A percentile compares a stretch with the other conserved stretches of the same genome.
These are phyloP conservation scores for Ocimum tenuiflorum DNA, from an alignment of 257 asterid species.

Conservation along the genomic window DNA sequence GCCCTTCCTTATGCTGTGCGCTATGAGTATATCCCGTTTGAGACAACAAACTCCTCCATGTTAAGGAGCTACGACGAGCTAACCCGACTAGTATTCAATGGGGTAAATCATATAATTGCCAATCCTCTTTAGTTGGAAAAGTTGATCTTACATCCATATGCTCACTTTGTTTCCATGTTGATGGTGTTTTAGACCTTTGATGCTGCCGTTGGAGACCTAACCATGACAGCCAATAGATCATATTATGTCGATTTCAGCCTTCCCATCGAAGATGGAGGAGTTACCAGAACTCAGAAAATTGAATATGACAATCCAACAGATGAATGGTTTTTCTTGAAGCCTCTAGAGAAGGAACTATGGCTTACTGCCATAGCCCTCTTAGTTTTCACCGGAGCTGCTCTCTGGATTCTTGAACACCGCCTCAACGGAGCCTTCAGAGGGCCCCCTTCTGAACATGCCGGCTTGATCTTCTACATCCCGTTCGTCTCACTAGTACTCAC, in stretches of 20 bases:
- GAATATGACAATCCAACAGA: neutral
- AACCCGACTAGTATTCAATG: constrained; percentile 13
- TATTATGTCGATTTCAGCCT: constrained; percentile 37
- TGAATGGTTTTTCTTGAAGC: constrained; percentile 33
- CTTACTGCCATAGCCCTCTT: constrained; percentile 26
- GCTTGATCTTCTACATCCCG: constrained; percentile 38
- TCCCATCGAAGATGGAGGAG: constrained; percentile 37
- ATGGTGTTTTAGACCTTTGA: constrained; percentile 23
- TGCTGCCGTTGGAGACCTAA: constrained; percentile 42
- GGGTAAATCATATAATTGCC: constrained; percentile 5
- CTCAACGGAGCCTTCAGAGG: constrained; percentile 35
- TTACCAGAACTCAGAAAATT: neutral
- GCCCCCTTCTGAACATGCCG: constrained; percentile 32
- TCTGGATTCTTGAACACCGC: constrained; percentile 45
- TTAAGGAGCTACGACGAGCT: constrained; percentile 24
- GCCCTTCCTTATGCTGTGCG: constrained; percentile 25
- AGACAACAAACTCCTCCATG: neutral
- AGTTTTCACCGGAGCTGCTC: constrained; percentile 26
- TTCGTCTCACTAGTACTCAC: constrained; percentile 40
- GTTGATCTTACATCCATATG: neutral
- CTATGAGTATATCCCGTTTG: constrained; percentile 20
- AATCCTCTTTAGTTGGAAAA: neutral
- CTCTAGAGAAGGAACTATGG: constrained; percentile 31
- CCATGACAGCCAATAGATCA: constrained; percentile 38
- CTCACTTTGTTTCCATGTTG: neutral